A percentile compares a stretch with the other conserved stretches of the same genome.
Conservation (phyloP, 2,329 filamentous ascomycete genomes). For the Diplodia mutila region DNA sequence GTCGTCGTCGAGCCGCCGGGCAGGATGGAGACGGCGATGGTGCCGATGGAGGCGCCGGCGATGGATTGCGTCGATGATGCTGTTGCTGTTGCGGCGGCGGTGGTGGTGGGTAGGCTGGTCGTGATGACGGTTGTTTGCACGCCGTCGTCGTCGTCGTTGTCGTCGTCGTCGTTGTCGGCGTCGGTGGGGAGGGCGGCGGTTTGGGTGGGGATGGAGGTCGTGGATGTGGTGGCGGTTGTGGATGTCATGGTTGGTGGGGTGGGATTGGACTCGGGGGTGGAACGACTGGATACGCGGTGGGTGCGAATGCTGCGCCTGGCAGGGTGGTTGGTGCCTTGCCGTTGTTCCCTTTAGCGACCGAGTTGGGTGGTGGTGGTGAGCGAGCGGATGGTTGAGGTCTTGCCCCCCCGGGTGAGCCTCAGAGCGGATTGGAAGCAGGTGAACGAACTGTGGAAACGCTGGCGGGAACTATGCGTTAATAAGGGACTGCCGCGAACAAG, state of each 20-base stretch:
- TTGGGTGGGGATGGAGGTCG: background rate
- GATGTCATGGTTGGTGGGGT: background rate
- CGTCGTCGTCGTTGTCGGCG: conserved; percentile 1
- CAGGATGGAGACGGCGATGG: background rate
- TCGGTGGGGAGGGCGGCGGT: background rate
- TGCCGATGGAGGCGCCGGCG: conserved; percentile 9
- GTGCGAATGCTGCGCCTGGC: background rate
- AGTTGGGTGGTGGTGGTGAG: background rate
- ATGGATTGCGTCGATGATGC: background rate
- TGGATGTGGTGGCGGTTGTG: background rate
- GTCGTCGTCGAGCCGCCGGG: background rate
- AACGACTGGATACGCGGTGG: too few species aligned
- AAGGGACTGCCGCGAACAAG: background rate
- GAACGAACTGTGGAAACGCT: background rate
- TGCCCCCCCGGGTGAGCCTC: background rate
- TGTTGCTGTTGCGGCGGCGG: background rate
- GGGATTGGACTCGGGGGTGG: background rate
- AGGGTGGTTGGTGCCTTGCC: background rate
- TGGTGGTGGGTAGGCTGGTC: background rate
- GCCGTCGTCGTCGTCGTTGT: background rate
- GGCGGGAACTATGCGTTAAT: background rate
- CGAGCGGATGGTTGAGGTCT: background rate
- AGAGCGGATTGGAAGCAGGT: background rate
- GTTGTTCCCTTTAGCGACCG: background rate
- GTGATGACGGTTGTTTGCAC: background rate